Evolutionary conservation across 768 basidiomycete genomes (phyloP).

Genomic region (Phlebiopsis gigantea): DNA sequence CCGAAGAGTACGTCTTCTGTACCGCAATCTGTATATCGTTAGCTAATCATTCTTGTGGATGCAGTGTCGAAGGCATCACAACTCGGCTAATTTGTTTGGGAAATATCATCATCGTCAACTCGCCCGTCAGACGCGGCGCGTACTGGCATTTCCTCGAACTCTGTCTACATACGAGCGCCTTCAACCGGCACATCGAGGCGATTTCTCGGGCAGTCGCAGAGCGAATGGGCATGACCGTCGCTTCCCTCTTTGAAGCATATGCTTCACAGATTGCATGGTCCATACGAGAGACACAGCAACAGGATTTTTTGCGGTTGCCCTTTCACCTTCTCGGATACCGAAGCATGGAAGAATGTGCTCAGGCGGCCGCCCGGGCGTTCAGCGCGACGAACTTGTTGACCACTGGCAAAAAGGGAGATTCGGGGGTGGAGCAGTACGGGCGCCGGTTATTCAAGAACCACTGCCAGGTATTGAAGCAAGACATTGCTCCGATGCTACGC

Average conservation of each 20-base stretch:
- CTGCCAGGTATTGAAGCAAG: conserved; percentile 54
- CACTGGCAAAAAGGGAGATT: conserved; percentile 31
- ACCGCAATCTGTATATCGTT: neutral
- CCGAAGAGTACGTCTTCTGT: conserved; percentile 43
- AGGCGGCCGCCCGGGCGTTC: conserved; percentile 60
- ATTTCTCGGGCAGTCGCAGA: conserved; percentile 58
- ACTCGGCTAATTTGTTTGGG: conserved; percentile 67
- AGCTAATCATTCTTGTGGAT: neutral
- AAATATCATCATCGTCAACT: conserved; percentile 76
- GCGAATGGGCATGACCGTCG: conserved; percentile 57
- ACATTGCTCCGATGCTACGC: conserved; percentile 43
- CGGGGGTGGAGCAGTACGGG: conserved; percentile 31
- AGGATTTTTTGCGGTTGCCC: conserved; percentile 56
- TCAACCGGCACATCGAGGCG: conserved; percentile 34
- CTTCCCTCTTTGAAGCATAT: conserved; percentile 74
- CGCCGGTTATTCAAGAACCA: conserved; percentile 49
- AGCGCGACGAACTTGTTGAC: conserved; percentile 54
- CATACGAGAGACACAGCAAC: conserved; percentile 38
- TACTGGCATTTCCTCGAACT: conserved; percentile 88
- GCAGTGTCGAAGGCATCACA: conserved; percentile 70
- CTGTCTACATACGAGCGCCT: conserved; percentile 39
- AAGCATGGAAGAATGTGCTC: conserved; percentile 60
- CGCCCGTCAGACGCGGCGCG: conserved; percentile 69
- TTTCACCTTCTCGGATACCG: conserved; percentile 72
- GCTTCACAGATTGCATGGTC: conserved; percentile 71